Conservation (phyloP, 2,329 filamentous ascomycete genomes). For the Ophiostoma tasmaniense region DNA sequence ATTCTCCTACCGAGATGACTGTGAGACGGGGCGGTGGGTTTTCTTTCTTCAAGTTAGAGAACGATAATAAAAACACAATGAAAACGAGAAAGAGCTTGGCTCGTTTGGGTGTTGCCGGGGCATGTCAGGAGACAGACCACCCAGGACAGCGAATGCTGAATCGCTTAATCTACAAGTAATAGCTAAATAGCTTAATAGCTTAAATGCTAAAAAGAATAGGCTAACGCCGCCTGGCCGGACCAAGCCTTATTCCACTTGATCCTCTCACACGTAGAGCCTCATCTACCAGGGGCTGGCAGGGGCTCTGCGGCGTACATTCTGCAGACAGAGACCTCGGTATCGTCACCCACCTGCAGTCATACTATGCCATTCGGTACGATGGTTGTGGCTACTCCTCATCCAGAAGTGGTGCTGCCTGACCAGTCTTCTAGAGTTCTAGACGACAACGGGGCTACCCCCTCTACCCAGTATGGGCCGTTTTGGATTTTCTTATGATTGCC, state of each 20-base stretch:
- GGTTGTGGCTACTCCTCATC: background rate
- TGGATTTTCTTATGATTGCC: background rate
- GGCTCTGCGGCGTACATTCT: background rate
- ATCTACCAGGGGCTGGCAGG: background rate
- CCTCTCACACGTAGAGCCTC: constrained; percentile 2
- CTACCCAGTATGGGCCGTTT: background rate
- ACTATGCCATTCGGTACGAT: background rate
- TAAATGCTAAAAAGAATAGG: too few relatives aligned
- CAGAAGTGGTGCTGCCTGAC: too few relatives aligned
- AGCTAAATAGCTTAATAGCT: too few relatives aligned
- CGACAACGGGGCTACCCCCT: background rate
- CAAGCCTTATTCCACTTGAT: background rate
- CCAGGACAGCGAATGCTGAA: too few relatives aligned
- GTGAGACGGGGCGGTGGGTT: background rate
- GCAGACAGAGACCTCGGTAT: too few relatives aligned
- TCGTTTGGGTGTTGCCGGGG: too few relatives aligned
- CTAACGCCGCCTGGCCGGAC: too few relatives aligned
- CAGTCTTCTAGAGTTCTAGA: background rate
- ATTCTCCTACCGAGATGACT: constrained; percentile 5
- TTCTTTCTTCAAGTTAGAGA: background rate
- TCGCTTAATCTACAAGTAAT: too few relatives aligned
- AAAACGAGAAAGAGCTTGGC: too few relatives aligned
- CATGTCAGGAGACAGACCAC: too few relatives aligned
- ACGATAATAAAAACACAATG: too few relatives aligned
- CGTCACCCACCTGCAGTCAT: background rate